Evolutionary conservation across 495 filamentous ascomycete species (phyloP).

Genomic region (Aspergillus panamensis): DNA sequence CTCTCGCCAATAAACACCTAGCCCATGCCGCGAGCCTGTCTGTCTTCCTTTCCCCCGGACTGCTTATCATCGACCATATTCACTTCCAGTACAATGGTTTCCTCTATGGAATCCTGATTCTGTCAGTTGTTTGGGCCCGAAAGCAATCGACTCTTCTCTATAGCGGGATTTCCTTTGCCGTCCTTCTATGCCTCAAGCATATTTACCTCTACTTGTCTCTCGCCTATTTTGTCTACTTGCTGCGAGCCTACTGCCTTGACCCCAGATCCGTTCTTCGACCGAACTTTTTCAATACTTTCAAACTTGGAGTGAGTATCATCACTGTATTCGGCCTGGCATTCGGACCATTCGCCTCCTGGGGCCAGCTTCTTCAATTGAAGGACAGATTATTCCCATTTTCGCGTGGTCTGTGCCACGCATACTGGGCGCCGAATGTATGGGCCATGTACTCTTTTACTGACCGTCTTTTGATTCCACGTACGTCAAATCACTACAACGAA

Average conservation of each 20-base stretch:
- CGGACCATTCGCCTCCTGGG: conserved; percentile 81
- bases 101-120: conserved; percentile 83
- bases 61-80: conserved; percentile 97
- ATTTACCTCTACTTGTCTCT: conserved; percentile 97
- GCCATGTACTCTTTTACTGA: conserved; percentile 93
- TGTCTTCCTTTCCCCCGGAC: conserved; percentile 83
- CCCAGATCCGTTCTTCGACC: conserved; percentile 71
- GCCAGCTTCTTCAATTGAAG: conserved; percentile 83
- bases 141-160: conserved; percentile 70
- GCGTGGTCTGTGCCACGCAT: conserved; percentile 89
- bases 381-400: conserved; percentile 91
- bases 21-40: conserved; percentile 85
- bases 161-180: conserved; percentile 79
- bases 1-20: conserved; percentile 62
- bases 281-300: conserved; percentile 71
- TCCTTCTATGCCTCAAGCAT: conserved; percentile 89
- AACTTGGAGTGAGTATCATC: conserved; percentile 70
- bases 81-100: conserved; percentile 99
- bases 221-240: conserved; percentile 90
- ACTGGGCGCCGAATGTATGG: conserved; percentile 98
- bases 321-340: conserved; percentile 80
- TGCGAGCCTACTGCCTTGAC: conserved; percentile 85
- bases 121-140: conserved; percentile 79
- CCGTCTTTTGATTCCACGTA: conserved; percentile 74
- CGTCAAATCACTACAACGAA: conserved; percentile 21